Percentiles rank a stretch among this genome's conserved stretches.
phyloP scores from a whole-genome alignment of 441 rosid species.

The Croton laevigatus region DNA sequence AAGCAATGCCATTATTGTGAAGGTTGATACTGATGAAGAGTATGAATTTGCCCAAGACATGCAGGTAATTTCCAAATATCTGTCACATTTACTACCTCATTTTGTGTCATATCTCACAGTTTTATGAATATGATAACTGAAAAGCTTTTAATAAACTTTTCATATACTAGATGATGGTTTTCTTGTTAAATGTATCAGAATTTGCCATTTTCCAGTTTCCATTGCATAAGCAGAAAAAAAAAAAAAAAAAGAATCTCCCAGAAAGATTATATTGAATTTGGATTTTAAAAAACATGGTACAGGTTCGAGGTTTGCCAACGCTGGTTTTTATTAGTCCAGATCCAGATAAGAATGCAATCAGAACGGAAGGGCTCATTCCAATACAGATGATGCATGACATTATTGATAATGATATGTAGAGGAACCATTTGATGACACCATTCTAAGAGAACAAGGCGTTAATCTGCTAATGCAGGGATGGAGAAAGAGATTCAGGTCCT shows the following conservation, averaged over 20 bases:
- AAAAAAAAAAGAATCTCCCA: too few species aligned
- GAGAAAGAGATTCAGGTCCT: background rate
- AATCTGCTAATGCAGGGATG: too few species aligned
- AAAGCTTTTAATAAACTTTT: too few species aligned
- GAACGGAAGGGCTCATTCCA: slow-evolving; percentile 84
- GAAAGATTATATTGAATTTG: background rate
- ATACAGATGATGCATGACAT: slow-evolving; percentile 88
- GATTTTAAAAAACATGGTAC: slow-evolving; percentile 17
- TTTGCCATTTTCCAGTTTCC: too few species aligned
- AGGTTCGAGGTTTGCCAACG: slow-evolving; percentile 92
- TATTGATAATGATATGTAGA: slow-evolving; percentile 73
- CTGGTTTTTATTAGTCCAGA: slow-evolving; percentile 80
- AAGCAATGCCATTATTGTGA: slow-evolving; percentile 69
- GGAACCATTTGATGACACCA: slow-evolving; percentile 1
- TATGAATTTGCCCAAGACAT: slow-evolving; percentile 80
- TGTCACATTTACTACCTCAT: too few species aligned
- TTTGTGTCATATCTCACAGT: too few species aligned
- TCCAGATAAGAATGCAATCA: slow-evolving; percentile 76
- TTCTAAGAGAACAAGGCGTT: too few species aligned
- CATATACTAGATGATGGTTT: too few species aligned
- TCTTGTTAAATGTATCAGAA: too few species aligned
- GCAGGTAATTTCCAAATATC: slow-evolving; percentile 66
- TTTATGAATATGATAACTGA: too few species aligned
- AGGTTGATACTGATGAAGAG: slow-evolving; percentile 86
- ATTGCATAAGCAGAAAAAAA: too few species aligned